Evolutionary conservation across 495 filamentous ascomycete species (phyloP).

Genomic region (Bathelium albidoporum): DNA sequence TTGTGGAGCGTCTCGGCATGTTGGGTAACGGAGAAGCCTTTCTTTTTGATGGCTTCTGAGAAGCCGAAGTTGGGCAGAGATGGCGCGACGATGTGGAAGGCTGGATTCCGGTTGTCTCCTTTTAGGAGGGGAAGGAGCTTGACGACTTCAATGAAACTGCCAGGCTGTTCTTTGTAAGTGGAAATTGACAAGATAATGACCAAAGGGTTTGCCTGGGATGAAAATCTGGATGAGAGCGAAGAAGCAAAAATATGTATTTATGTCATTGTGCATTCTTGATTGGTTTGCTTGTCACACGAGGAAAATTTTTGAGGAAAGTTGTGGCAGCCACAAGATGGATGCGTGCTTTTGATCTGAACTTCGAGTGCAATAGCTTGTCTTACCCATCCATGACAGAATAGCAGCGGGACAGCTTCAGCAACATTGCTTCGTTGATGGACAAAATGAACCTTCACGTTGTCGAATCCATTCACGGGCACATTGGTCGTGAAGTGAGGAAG

Average conservation of each 20-base stretch:
- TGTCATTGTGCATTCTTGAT: background rate
- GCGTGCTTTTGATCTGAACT: background rate
- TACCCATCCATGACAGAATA: constrained; percentile 26
- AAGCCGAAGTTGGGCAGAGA: constrained; percentile 68
- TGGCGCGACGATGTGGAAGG: constrained; percentile 61
- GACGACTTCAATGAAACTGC: constrained; percentile 56
- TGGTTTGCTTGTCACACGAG: too few relatives aligned
- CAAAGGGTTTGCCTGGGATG: background rate
- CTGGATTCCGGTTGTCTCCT: constrained; percentile 34
- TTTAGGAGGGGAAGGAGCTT: constrained; percentile 50
- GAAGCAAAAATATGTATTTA: too few relatives aligned
- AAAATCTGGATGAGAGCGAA: background rate
- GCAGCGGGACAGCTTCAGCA: constrained; percentile 26
- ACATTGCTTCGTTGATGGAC: constrained; percentile 24
- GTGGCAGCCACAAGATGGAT: background rate
- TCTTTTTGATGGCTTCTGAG: constrained; percentile 43
- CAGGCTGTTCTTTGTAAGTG: constrained; percentile 37
- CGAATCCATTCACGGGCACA: constrained; percentile 28
- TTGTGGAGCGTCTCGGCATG: constrained; percentile 53
- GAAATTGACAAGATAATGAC: background rate
- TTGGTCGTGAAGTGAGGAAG: constrained; percentile 27
- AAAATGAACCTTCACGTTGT: constrained; percentile 30
- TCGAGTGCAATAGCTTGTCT: background rate
- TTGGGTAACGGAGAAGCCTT: constrained; percentile 46
- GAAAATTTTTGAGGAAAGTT: background rate